These are phyloP conservation scores for Tripterygium wilfordii DNA, from an alignment of 177 flowering plant species.

Conservation along the genomic window DNA sequence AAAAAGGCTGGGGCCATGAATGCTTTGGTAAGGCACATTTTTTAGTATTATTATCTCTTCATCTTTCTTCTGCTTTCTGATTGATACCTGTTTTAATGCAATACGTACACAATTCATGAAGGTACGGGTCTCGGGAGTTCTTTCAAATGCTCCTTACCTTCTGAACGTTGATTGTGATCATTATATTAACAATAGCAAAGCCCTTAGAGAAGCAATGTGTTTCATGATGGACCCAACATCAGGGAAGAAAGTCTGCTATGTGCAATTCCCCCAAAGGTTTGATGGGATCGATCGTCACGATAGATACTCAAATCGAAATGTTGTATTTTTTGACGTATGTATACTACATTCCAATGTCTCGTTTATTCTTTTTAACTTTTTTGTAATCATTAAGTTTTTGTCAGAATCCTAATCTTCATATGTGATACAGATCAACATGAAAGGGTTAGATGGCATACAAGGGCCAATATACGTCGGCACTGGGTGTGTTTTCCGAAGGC, in stretches of 20 bases:
- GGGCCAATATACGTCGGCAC: slow-evolving; percentile 76
- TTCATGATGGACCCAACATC: slow-evolving; percentile 61
- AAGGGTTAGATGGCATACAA: slow-evolving; percentile 73
- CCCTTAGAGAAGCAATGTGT: slow-evolving; percentile 67
- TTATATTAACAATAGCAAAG: slow-evolving; percentile 69
- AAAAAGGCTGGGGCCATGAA: slow-evolving; percentile 48
- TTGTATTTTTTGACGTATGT: slow-evolving; percentile 60
- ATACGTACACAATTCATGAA: slow-evolving; percentile 4
- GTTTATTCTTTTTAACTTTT: background rate
- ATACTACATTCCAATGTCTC: background rate
- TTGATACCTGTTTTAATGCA: background rate
- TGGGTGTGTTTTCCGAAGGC: slow-evolving; percentile 70
- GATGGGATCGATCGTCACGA: slow-evolving; percentile 66
- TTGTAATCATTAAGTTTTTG: background rate
- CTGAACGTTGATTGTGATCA: slow-evolving; percentile 73
- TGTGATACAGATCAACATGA: slow-evolving; percentile 53
- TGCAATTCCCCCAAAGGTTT: slow-evolving; percentile 63
- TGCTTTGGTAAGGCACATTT: slow-evolving; percentile 21
- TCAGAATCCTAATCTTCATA: slow-evolving; percentile 1
- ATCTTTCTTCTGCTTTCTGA: background rate
- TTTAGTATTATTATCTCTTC: background rate
- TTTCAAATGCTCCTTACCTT: slow-evolving; percentile 63
- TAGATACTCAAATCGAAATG: slow-evolving; percentile 55
- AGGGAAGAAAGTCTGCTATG: too few relatives aligned
- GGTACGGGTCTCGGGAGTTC: slow-evolving; percentile 60